phyloP scores from a whole-genome alignment of 163 green algal species.

The Scenedesmus sp. region DNA sequence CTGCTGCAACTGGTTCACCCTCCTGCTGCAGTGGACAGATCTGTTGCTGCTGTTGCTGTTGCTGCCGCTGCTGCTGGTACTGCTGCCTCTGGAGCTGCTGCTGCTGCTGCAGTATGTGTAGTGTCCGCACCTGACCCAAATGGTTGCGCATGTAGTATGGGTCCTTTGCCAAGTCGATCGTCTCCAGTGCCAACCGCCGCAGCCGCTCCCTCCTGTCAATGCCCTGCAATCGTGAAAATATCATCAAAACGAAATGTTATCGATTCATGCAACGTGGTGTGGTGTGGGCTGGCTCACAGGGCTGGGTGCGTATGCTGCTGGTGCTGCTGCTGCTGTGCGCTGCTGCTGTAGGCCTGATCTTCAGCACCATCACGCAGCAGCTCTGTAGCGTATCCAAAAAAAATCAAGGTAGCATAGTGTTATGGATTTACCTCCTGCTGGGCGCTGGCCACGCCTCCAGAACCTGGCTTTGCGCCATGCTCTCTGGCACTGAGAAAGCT shows the following conservation, averaged over 20 bases:
- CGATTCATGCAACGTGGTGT: background rate
- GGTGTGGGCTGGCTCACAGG: background rate
- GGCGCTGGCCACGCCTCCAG: conserved; percentile 82
- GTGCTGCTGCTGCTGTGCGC: conserved; percentile 6
- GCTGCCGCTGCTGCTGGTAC: background rate
- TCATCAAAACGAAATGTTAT: background rate
- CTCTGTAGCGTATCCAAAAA: background rate
- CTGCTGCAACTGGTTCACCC: background rate
- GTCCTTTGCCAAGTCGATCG: conserved; percentile 98
- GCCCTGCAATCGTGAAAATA: conserved; percentile 64
- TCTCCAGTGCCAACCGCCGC: conserved; percentile 96
- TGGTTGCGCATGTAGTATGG: conserved; percentile 99
- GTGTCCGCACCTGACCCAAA: conserved; percentile 80
- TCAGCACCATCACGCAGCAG: background rate
- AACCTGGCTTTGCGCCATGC: conserved; percentile 92
- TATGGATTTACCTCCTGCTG: conserved; percentile 83
- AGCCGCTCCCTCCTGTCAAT: conserved; percentile 96
- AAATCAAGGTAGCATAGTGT: background rate
- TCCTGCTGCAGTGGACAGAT: background rate
- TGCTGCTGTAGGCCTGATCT: background rate
- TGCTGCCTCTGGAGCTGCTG: conserved; percentile 4
- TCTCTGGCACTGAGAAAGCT: conserved; percentile 90
- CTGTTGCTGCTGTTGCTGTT: background rate
- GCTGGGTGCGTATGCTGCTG: background rate
- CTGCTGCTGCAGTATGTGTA: conserved; percentile 9